phyloP scores from a whole-genome alignment of 2,329 filamentous ascomycete species.

The Cordyceps pruinosa region DNA sequence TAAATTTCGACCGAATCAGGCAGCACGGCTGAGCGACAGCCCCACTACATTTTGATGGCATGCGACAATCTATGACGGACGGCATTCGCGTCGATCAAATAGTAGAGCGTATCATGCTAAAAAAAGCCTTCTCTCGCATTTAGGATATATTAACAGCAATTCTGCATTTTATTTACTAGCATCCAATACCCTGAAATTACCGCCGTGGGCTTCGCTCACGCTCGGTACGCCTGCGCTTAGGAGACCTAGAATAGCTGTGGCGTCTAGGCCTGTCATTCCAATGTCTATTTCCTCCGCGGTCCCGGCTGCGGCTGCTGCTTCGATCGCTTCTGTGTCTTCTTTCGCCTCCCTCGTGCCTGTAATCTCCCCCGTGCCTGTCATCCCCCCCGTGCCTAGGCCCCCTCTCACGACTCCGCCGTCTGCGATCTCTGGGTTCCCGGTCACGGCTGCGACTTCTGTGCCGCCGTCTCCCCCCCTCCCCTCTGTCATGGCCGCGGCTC shows the following conservation, averaged over 20 bases:
- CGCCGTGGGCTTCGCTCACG: background rate
- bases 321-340: slow-evolving; percentile 6
- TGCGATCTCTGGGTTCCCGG: background rate
- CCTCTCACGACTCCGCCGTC: slow-evolving; percentile 19
- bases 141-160: too few relatives aligned
- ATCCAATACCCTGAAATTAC: too few relatives aligned
- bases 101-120: too few relatives aligned
- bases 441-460: background rate
- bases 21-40: slow-evolving; percentile 2
- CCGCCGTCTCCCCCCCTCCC: slow-evolving; percentile 27
- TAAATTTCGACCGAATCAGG: background rate
- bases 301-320: slow-evolving; percentile 12
- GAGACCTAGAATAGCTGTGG: slow-evolving; percentile 12
- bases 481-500: slow-evolving; percentile 21
- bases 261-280: slow-evolving; percentile 14
- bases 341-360: slow-evolving; percentile 2
- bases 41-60: background rate
- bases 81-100: too few relatives aligned
- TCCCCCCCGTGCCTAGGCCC: slow-evolving; percentile 21
- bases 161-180: too few relatives aligned
- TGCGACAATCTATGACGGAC: background rate
- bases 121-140: too few relatives aligned
- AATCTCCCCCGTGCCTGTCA: slow-evolving; percentile 9
- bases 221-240: background rate
- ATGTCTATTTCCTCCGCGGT: slow-evolving; percentile 9